These are phyloP conservation scores for Leishmania tropica DNA, from an alignment of 208 protist species.

Conservation along the genomic window DNA sequence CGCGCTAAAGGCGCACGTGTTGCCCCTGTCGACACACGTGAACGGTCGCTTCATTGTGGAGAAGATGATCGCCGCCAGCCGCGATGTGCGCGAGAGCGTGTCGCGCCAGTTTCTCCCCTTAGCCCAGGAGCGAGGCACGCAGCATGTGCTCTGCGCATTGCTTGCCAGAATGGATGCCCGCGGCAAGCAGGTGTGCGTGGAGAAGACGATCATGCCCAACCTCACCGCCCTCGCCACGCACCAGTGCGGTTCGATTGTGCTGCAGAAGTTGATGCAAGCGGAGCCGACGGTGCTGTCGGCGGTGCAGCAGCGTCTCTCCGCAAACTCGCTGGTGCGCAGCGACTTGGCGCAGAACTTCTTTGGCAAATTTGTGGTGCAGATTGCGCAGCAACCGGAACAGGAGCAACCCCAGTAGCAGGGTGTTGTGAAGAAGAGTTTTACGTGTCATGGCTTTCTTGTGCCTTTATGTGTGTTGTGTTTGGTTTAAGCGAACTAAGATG, in stretches of 20 bases:
- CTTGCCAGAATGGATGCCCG: constrained; percentile 69
- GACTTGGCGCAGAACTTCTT: constrained; percentile 84
- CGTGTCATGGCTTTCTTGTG: background rate
- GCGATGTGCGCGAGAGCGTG: constrained; percentile 82
- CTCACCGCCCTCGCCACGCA: constrained; percentile 62
- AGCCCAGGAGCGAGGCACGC: constrained; percentile 70
- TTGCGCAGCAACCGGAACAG: constrained; percentile 39
- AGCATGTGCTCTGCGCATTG: constrained; percentile 81
- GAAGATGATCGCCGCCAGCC: constrained; percentile 70
- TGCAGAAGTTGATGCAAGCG: constrained; percentile 85
- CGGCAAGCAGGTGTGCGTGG: constrained; percentile 57
- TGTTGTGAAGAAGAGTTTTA: background rate
- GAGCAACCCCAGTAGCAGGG: constrained; percentile 2
- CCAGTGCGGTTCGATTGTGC: constrained; percentile 67
- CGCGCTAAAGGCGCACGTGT: constrained; percentile 58
- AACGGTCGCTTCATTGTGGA: constrained; percentile 91
- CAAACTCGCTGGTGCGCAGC: constrained; percentile 50
- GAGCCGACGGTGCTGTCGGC: constrained; percentile 50
- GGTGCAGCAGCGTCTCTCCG: constrained; percentile 44
- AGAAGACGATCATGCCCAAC: constrained; percentile 50
- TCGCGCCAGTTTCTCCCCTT: constrained; percentile 69
- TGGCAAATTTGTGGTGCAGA: constrained; percentile 89
- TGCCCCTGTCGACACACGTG: constrained; percentile 66
- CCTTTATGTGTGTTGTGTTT: background rate
- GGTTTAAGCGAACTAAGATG: constrained; percentile 9